Conservation (phyloP, 2,329 filamentous ascomycete genomes). For the Escovopsis sp. region DNA sequence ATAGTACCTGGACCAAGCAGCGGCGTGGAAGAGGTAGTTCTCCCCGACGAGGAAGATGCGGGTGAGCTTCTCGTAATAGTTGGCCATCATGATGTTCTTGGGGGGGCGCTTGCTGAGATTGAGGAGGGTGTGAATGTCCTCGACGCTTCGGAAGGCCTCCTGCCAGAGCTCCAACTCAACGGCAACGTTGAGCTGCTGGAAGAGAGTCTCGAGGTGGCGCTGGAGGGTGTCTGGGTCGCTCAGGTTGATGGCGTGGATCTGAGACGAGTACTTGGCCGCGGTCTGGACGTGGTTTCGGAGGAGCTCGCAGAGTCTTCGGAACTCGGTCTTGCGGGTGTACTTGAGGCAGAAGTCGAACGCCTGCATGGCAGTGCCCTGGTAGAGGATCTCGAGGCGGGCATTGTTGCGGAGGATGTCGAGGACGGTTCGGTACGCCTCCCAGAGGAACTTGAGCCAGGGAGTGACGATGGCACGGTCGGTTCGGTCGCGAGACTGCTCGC, state of each 20-base stretch:
- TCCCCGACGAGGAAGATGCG: conserved; percentile 97
- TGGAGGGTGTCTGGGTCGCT: conserved; percentile 95
- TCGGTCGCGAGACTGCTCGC: conserved; percentile 91
- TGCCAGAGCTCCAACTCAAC: conserved; percentile 98
- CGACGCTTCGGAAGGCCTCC: conserved; percentile 96
- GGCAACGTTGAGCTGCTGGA: conserved; percentile 95
- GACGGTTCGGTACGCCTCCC: conserved; percentile 98
- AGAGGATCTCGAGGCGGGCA: conserved; percentile 90
- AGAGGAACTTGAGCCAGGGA: conserved; percentile 97
- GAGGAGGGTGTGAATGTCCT: conserved; percentile 95
- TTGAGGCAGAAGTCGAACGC: conserved; percentile 98
- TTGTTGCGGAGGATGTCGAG: conserved; percentile 99
- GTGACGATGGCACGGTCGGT: conserved; percentile 97
- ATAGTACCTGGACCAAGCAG: conserved; percentile 95
- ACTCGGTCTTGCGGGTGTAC: conserved; percentile 97
- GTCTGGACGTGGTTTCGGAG: conserved; percentile 98
- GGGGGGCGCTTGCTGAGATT: conserved; percentile 95
- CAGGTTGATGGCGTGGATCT: conserved; percentile 99
- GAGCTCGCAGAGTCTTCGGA: conserved; percentile 93
- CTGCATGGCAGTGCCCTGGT: conserved; percentile 95
- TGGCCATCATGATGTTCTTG: conserved; percentile 99
- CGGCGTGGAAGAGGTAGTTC: conserved; percentile 98
- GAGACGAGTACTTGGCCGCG: conserved; percentile 94
- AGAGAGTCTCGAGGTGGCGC: conserved; percentile 92
- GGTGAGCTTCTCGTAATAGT: conserved; percentile 99